A percentile compares a stretch with the other conserved stretches of the same genome.
phyloP scores from a whole-genome alignment of 2,329 filamentous ascomycete species.

The Samsoniella hepiali region DNA sequence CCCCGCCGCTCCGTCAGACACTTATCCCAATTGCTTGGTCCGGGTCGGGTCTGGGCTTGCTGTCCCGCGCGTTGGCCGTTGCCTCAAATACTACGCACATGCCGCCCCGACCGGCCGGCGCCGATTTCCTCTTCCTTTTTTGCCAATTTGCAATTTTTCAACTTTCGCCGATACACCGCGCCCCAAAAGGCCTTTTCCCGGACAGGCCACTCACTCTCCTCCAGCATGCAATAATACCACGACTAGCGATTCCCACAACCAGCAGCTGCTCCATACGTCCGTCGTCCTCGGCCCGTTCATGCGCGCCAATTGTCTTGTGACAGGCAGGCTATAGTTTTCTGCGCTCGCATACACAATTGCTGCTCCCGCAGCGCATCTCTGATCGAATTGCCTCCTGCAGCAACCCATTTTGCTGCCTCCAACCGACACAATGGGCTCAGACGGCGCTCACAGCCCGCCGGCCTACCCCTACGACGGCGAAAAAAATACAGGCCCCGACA shows the following conservation, averaged over 20 bases:
- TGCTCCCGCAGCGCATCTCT: neutral
- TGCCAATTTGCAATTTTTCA: neutral
- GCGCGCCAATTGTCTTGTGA: conserved; percentile 12
- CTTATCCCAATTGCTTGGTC: conserved; percentile 5
- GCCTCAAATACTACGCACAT: conserved; percentile 14
- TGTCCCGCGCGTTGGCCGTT: neutral
- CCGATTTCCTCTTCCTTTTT: neutral
- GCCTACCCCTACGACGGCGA: conserved; percentile 27
- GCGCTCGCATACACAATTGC: neutral
- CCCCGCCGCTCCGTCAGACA: conserved; percentile 7
- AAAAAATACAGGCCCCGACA: conserved; percentile 16
- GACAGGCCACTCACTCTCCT: neutral
- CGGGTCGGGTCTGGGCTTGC: neutral
- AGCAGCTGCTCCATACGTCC: conserved; percentile 6
- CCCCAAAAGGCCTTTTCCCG: neutral
- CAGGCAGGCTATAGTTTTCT: neutral
- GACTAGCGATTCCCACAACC: neutral
- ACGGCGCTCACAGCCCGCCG: conserved; percentile 21
- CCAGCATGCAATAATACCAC: conserved; percentile 6
- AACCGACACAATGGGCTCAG: conserved; percentile 1
- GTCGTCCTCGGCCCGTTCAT: conserved; percentile 3
- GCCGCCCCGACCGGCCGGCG: conserved; percentile 7
- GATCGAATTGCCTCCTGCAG: neutral
- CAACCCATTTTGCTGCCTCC: neutral
- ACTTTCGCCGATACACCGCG: neutral